A percentile compares a stretch with the other conserved stretches of the same genome.
phyloP scores from a whole-genome alignment of 2,329 filamentous ascomycete genomes.

The Botrytis pseudocinerea region DNA sequence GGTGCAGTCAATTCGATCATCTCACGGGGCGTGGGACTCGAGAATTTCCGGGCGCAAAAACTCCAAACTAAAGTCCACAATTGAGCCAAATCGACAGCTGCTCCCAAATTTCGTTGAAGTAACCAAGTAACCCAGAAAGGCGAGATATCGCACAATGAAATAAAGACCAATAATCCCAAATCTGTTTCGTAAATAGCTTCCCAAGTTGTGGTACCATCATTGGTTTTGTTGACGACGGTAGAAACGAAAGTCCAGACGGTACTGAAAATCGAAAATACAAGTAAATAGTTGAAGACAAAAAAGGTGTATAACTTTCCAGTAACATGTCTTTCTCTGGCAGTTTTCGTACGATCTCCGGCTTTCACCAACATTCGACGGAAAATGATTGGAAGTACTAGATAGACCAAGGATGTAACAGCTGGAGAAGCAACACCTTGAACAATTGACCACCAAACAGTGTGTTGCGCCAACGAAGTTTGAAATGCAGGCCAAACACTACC shows the following conservation, averaged over 20 bases:
- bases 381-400: constrained; percentile 83
- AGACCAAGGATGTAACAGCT: constrained; percentile 82
- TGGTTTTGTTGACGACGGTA: constrained; percentile 60
- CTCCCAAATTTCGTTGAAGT: constrained; percentile 87
- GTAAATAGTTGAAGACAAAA: constrained; percentile 95
- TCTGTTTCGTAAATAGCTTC: constrained; percentile 64
- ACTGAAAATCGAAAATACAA: constrained; percentile 92
- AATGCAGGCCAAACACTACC: constrained; percentile 80
- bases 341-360: constrained; percentile 89
- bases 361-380: constrained; percentile 84
- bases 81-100: constrained; percentile 91
- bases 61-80: constrained; percentile 80
- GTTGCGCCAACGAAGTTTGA: constrained; percentile 57
- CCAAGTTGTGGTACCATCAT: constrained; percentile 62
- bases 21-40: constrained; percentile 84
- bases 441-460: constrained; percentile 75
- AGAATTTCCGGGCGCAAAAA: constrained; percentile 81
- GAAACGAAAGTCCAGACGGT: constrained; percentile 74
- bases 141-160: constrained; percentile 77
- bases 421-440: constrained; percentile 92
- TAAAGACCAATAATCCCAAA: constrained; percentile 64
- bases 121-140: constrained; percentile 95
- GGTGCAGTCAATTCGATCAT: constrained; percentile 92
- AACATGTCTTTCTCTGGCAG: constrained; percentile 87
- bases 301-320: constrained; percentile 89